Evolutionary conservation across 108 stramenopile species (phyloP).

Genomic region (Pseudonitzschia delicatissima): DNA sequence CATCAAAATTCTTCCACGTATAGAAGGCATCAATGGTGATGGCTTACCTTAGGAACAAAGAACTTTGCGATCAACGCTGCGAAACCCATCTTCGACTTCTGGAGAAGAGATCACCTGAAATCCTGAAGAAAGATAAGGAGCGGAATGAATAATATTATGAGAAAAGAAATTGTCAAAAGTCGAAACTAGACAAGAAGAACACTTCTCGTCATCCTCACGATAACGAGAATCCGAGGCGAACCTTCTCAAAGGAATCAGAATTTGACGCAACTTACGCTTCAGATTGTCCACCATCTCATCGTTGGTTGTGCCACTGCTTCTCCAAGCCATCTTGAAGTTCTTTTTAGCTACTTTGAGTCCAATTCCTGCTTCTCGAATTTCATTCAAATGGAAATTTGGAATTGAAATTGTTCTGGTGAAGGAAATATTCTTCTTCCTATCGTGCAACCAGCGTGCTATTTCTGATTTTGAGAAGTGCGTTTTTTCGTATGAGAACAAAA

Average conservation of each 20-base stretch:
- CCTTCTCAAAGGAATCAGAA: not conserved
- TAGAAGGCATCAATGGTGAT: not conserved
- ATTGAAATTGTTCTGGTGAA: not conserved
- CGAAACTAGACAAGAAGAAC: not conserved
- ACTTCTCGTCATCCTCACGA: too few species aligned
- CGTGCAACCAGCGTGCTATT: not conserved
- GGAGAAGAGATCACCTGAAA: constrained; percentile 72
- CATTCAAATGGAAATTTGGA: constrained; percentile 6
- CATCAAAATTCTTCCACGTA: too few species aligned
- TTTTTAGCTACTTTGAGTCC: not conserved
- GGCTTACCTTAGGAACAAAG: constrained; percentile 80
- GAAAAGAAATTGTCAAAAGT: not conserved
- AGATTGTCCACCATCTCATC: constrained; percentile 87
- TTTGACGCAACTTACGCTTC: constrained; percentile 72
- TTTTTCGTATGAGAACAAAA: not conserved
- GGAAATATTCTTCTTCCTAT: not conserved
- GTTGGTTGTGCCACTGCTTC: constrained; percentile 81
- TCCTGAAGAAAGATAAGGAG: constrained; percentile 20
- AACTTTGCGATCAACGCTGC: constrained; percentile 74
- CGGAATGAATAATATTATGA: not conserved
- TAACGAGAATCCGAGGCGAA: not conserved
- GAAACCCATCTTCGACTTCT: constrained; percentile 69
- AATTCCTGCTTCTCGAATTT: not conserved
- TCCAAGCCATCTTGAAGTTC: constrained; percentile 73
- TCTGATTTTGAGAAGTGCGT: not conserved